Evolutionary conservation across 2,329 filamentous ascomycete genomes (phyloP), one percentile per base, ranked within the genome.

Genomic region (Stenocarpella maydis): DNA sequence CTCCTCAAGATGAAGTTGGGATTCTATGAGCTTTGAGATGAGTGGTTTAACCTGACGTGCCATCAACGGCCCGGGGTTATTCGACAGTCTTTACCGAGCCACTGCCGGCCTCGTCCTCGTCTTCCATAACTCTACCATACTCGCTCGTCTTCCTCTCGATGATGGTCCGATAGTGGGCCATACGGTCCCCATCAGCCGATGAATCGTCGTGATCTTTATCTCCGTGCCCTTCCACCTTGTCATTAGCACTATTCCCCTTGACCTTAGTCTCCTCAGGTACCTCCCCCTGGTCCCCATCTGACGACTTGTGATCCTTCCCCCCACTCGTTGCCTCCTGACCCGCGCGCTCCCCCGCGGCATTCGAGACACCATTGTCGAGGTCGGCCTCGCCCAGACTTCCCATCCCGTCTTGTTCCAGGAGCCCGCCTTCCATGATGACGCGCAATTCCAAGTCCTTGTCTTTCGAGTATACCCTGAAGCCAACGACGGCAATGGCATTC

Each of bases 401-500:
- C 85, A 88, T 88, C 68, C 86, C 86, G 47, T 81, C 83, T 75
- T 88, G 85, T 34, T 82, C 78, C 4, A 88, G 80, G 73, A 84
- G 81, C 28, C 85, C 86, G 47, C 85, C 86, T 74, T 88, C 86
- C 78, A 88, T 83, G 24, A 88, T 85, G 15, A 87, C 83, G 45
- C 82, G 81, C n/a, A 88, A 77, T 76, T 87, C 83, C 3, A 89
- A 79, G 39, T 81, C 78, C 53, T 84, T 82, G 74, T 90, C 81
- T 73, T 86, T 87, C 75, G 85, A 84, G 76, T 90, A 91, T 7
- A 91, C 85, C 5, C 87, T 84, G 64, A 91, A 79, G 0, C 89
- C 88, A 0, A 91, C 84, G 21, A 90, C 85, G 65, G 84, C 86
- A 54, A 90, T 83, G 4, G 88, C 88, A 75, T 90, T 90, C 88